Evolutionary conservation across 768 basidiomycete genomes (phyloP), one percentile per base, ranked within the genome.

Genomic region (Artomyces pyxidatus): DNA sequence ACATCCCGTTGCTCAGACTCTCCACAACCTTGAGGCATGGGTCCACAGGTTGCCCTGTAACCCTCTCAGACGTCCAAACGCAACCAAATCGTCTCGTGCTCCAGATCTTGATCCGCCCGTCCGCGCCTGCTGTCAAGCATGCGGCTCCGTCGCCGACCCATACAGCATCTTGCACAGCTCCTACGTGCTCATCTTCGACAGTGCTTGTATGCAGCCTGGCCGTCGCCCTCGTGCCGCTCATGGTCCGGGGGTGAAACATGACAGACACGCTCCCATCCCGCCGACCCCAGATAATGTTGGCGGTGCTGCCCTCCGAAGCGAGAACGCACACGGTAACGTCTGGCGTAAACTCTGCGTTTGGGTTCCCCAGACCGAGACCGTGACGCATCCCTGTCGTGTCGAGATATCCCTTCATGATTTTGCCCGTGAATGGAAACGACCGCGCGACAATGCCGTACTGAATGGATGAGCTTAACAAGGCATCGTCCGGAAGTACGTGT

Each of bases 81-180:
- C 81, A 82, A n/a, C 52, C 56, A 12, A 78, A 62, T 3, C 65
- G 66, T 54, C 72, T 76, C 14, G 73, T 65, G 49, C 83, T 75
- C 89, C 89, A 91, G 3, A 92, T 53, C 61, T 89, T 91, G 55
- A 87, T 72, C 21, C 68, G 64, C 0, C 86, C 86, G 55, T 90
- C 86, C 1, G 67, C 60, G 5, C 76, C 79, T 1, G 68, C 80
- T 4, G 80, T 83, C 30, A 78, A 63, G 32, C 79, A 71, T 1
- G 59, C 59, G 6, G 58, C 53, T 1, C 59, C 61, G 14, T 40
- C 51, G 16, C 64, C 61, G 50, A 75, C 73, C 73, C 82, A 87
- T 3, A 72, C 59, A 4, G 77, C 69, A 51, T 82, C 75, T 9
- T 71, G 58, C 3, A 90, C 80, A 0, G 66, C 60, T 6, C 78